Conservation (phyloP, 2,329 filamentous ascomycete genomes). For the Biscogniauxia mediterranea region DNA sequence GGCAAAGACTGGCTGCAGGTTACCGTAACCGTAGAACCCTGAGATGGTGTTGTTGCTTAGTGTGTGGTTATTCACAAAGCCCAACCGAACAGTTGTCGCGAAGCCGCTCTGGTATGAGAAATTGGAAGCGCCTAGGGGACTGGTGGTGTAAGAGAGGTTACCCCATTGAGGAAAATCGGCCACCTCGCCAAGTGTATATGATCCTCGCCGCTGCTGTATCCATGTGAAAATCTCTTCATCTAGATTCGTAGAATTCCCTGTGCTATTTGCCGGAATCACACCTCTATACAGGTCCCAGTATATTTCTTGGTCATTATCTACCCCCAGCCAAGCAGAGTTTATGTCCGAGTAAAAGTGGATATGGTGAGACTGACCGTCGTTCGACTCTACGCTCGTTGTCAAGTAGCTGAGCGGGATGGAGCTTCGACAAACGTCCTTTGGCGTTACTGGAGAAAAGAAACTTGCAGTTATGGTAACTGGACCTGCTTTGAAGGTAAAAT, state of each 20-base stretch:
- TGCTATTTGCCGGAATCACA: constrained; percentile 31
- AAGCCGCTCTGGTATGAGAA: constrained; percentile 25
- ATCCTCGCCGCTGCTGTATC: constrained; percentile 63
- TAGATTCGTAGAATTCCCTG: constrained; percentile 49
- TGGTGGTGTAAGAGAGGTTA: constrained; percentile 67
- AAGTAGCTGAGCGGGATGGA: constrained; percentile 78
- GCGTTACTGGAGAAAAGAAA: constrained; percentile 73
- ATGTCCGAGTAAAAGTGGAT: constrained; percentile 65
- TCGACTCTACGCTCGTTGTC: constrained; percentile 64
- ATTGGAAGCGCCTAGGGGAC: constrained; percentile 23
- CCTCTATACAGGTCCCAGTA: constrained; percentile 62
- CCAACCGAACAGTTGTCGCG: constrained; percentile 47
- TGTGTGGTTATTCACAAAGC: constrained; percentile 59
- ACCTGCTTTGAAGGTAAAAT: constrained; percentile 40
- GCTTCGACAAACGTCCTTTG: constrained; percentile 74
- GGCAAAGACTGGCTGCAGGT: constrained; percentile 70
- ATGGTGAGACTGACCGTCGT: constrained; percentile 44
- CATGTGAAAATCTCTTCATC: constrained; percentile 65
- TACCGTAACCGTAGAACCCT: constrained; percentile 60
- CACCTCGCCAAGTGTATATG: constrained; percentile 67
- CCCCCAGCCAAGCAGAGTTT: constrained; percentile 76
- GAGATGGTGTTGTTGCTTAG: constrained; percentile 61
- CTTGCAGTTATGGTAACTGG: constrained; percentile 42
- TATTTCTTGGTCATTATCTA: constrained; percentile 63
- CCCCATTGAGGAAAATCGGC: constrained; percentile 61